phyloP scores from a whole-genome alignment of 2,329 filamentous ascomycete species.

The Colletotrichum endophyticum region DNA sequence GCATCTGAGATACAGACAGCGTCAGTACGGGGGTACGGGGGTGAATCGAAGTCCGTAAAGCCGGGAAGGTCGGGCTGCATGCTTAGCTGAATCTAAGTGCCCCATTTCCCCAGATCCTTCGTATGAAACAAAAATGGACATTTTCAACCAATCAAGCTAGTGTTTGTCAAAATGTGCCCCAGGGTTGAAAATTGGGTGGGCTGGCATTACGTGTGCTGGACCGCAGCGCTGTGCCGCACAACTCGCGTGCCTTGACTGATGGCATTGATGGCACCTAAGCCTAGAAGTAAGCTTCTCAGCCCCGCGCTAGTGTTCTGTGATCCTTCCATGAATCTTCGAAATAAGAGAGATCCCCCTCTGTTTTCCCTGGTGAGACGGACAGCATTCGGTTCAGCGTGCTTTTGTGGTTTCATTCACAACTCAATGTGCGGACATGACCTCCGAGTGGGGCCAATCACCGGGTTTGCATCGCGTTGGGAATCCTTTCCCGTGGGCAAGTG shows the following conservation, averaged over 20 bases:
- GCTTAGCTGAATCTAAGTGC: background rate
- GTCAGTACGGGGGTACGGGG: fast-evolving
- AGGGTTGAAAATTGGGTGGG: background rate
- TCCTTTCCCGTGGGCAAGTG: background rate
- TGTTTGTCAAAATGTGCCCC: background rate
- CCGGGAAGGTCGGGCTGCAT: background rate
- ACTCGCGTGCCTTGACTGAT: background rate
- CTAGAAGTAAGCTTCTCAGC: background rate
- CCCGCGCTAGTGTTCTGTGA: background rate
- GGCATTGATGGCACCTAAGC: background rate
- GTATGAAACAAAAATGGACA: background rate
- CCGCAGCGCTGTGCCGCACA: background rate
- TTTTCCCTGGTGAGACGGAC: no score
- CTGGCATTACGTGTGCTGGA: background rate
- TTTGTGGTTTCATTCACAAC: fast-evolving
- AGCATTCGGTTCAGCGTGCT: no score
- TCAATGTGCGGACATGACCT: background rate
- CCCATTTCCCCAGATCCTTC: background rate
- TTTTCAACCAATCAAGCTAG: background rate
- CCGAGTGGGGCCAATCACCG: background rate
- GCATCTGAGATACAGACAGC: background rate
- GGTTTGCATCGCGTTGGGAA: background rate
- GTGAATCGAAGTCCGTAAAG: background rate
- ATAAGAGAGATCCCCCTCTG: background rate
- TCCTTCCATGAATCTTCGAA: background rate